These are phyloP conservation scores for Auricularia heimuer DNA, from an alignment of 768 basidiomycete genomes.

Conservation along the genomic window DNA sequence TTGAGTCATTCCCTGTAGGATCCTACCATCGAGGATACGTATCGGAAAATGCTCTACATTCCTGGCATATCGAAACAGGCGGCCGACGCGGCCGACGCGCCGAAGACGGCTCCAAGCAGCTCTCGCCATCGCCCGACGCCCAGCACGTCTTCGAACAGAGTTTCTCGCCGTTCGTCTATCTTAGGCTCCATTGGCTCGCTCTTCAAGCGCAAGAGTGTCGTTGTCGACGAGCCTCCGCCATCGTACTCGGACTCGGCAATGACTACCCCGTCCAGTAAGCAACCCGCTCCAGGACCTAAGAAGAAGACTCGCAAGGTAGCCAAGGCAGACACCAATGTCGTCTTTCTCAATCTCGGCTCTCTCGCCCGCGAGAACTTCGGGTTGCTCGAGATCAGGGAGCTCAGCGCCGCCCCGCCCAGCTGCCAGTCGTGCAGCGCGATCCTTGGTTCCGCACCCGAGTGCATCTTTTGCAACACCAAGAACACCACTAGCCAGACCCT, in stretches of 20 bases:
- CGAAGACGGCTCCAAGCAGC: background rate
- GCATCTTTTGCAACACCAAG: constrained; percentile 2
- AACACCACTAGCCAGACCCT: background rate
- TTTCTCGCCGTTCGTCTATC: background rate
- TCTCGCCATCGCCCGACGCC: background rate
- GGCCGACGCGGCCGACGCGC: background rate
- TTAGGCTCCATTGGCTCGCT: background rate
- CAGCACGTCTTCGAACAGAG: background rate
- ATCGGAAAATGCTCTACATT: constrained; percentile 2
- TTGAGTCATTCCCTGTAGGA: background rate
- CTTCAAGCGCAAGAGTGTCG: background rate
- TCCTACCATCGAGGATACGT: constrained; percentile 6
- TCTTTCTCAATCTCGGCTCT: constrained; percentile 2
- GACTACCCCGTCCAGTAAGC: background rate
- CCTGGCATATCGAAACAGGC: background rate
- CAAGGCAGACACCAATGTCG: constrained; percentile 5
- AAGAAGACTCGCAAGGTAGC: constrained; percentile 2
- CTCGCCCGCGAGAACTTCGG: constrained; percentile 5
- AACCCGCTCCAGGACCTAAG: background rate
- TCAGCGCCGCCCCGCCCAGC: constrained; percentile 1
- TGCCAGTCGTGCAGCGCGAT: constrained; percentile 1
- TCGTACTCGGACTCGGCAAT: background rate
- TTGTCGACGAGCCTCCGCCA: background rate
- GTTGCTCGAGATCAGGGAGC: constrained; percentile 1
- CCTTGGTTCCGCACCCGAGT: background rate